Evolutionary conservation across 2,329 filamentous ascomycete species (phyloP), one percentile per base, ranked within the genome.

Genomic region (Xylariaceae sp.): DNA sequence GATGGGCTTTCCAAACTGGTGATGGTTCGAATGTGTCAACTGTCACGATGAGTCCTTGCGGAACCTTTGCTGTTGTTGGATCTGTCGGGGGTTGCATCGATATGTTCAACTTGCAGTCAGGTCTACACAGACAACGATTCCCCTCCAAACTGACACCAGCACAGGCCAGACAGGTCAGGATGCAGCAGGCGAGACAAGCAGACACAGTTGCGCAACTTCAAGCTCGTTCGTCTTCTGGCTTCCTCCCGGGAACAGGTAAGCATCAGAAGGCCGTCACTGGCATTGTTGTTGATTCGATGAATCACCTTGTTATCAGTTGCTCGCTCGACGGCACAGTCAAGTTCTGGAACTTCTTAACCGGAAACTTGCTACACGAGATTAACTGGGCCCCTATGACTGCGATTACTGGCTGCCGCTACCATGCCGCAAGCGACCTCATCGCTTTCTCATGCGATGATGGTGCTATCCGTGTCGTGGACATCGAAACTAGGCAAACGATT

Each of bases 31-130:
- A 91, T 68, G 93, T 96, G 60, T 84, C 88, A 64, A 93, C 89
- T 56, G 91, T 99, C 17, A 84, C 92, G 9, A 88, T 99, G 61
- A 96, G 90, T 56, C 83, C 90, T 1, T 99, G 94, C 69, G 94
- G 94, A 58, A 97, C 90, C 1, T 99, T 99, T 77, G 92, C 92
- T 2, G 76, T 97, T 3, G 81, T 99, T 18, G 94, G 94, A 1
- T 97, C 93, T 0, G 85, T 85, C 35, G 86, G 82, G 44, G 94
- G 94, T 48, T 84, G 86, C 39, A 87, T 99, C 58, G 92, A 97
- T 73, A 93, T 96, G 88, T 97, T 89, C 82, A 99, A 99, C 72
- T 78, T 99, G 60, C 94, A 99, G 73, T 97, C 94, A 50, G 94
- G 94, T 50, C 79, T 88, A 17, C 90, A 95, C 73, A 87, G 93